phyloP scores from a whole-genome alignment of 2,329 filamentous ascomycete genomes.

The Curvularia sp. region DNA sequence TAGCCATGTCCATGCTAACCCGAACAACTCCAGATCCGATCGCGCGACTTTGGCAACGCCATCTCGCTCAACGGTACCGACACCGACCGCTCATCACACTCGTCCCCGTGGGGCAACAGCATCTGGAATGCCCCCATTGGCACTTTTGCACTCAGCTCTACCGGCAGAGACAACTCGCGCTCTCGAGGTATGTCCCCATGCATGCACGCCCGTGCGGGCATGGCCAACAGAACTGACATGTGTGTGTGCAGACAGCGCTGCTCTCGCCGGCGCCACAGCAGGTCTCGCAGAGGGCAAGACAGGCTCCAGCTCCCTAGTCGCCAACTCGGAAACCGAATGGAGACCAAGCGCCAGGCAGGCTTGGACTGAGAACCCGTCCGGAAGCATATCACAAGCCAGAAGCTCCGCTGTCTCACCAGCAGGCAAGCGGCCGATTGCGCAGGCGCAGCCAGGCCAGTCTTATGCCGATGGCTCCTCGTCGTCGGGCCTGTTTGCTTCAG shows the following conservation, averaged over 20 bases:
- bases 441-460: slow-evolving; percentile 44
- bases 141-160: slow-evolving; percentile 36
- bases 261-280: slow-evolving; percentile 30
- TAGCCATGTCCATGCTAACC: slow-evolving; percentile 8
- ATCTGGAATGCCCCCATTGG: slow-evolving; percentile 46
- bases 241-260: slow-evolving; percentile 37
- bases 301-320: slow-evolving; percentile 73
- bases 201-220: not conserved
- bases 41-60: slow-evolving; percentile 41
- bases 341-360: slow-evolving; percentile 58
- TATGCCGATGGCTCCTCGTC: slow-evolving; percentile 39
- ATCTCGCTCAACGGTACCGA: slow-evolving; percentile 42
- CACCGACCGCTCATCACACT: slow-evolving; percentile 37
- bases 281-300: slow-evolving; percentile 63
- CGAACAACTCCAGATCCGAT: slow-evolving; percentile 31
- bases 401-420: slow-evolving; percentile 49
- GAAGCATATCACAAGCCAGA: slow-evolving; percentile 44
- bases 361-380: slow-evolving; percentile 62
- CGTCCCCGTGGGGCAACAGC: slow-evolving; percentile 44
- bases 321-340: slow-evolving; percentile 75
- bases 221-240: slow-evolving; percentile 22
- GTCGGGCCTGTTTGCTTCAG: slow-evolving; percentile 39
- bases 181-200: slow-evolving; percentile 38
- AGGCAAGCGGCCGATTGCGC: slow-evolving; percentile 50
- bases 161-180: slow-evolving; percentile 43